Evolutionary conservation across 129 eudicot genomes (phyloP).

Genomic region (Oenanthe sinensis): DNA sequence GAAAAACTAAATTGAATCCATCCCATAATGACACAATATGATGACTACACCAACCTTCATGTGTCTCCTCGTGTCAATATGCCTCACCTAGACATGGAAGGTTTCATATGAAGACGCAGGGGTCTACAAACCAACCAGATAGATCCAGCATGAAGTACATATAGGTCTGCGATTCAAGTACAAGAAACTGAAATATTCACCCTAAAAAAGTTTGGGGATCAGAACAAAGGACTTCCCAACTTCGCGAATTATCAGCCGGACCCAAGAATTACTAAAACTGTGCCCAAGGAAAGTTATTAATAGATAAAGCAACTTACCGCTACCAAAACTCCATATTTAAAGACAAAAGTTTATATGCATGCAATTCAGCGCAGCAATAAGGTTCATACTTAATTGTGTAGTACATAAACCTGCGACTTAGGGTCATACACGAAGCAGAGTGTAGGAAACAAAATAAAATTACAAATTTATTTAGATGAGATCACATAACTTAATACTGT

Average conservation of each 20-base stretch:
- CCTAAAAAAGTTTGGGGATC: slow-evolving; percentile 32
- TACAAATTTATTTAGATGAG: background rate
- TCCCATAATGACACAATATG: slow-evolving; percentile 11
- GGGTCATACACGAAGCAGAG: background rate
- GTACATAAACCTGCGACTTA: background rate
- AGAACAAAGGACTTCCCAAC: slow-evolving; percentile 7
- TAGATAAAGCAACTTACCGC: slow-evolving; percentile 2
- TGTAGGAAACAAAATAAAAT: background rate
- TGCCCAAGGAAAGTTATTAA: background rate
- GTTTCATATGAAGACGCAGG: slow-evolving; percentile 36
- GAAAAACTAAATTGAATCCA: slow-evolving; percentile 16
- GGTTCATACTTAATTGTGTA: background rate
- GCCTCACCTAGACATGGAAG: slow-evolving; percentile 38
- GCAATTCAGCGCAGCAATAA: background rate
- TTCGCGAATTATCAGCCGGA: slow-evolving; percentile 10
- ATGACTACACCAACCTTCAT: slow-evolving; percentile 42
- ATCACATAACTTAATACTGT: background rate
- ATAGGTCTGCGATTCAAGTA: slow-evolving; percentile 44
- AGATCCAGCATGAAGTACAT: slow-evolving; percentile 35
- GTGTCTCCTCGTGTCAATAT: slow-evolving; percentile 29
- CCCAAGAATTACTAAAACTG: background rate
- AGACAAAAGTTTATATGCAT: background rate
- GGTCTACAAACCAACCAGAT: slow-evolving; percentile 27
- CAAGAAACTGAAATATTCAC: slow-evolving; percentile 41
- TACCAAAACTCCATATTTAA: background rate